Evolutionary conservation across 345 rosid species (phyloP).

Genomic region (Eucalyptus urophylla): DNA sequence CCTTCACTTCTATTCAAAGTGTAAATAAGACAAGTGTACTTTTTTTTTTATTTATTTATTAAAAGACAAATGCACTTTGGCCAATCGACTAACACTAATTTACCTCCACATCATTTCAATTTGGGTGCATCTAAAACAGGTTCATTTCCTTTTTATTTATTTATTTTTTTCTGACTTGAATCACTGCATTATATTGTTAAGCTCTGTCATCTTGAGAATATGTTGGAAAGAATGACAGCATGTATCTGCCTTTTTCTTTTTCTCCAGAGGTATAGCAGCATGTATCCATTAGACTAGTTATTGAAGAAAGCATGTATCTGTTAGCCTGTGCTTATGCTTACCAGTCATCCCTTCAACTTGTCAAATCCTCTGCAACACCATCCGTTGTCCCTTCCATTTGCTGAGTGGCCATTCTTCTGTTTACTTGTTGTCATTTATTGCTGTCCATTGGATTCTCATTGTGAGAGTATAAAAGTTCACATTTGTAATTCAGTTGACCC

Average conservation of each 20-base stretch:
- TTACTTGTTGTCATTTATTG: neutral
- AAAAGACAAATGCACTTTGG: neutral
- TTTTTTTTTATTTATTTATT: neutral
- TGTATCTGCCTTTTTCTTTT: neutral
- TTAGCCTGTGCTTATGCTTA: neutral
- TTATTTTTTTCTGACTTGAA: neutral
- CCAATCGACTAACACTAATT: neutral
- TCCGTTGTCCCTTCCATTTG: neutral
- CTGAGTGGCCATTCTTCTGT: neutral
- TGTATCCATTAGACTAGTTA: neutral
- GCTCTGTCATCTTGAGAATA: neutral
- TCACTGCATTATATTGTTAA: neutral
- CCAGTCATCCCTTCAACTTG: neutral
- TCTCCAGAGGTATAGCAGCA: neutral
- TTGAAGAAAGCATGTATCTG: neutral
- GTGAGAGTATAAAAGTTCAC: neutral
- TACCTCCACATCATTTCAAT: neutral
- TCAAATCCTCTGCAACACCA: neutral
- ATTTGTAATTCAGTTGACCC: neutral
- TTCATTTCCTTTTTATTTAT: neutral
- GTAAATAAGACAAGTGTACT: neutral
- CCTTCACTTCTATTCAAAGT: neutral
- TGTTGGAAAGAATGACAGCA: neutral
- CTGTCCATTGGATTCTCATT: neutral
- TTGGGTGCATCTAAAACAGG: neutral